Conservation (phyloP, 257 asterid species). For the Perilla frutescens region DNA sequence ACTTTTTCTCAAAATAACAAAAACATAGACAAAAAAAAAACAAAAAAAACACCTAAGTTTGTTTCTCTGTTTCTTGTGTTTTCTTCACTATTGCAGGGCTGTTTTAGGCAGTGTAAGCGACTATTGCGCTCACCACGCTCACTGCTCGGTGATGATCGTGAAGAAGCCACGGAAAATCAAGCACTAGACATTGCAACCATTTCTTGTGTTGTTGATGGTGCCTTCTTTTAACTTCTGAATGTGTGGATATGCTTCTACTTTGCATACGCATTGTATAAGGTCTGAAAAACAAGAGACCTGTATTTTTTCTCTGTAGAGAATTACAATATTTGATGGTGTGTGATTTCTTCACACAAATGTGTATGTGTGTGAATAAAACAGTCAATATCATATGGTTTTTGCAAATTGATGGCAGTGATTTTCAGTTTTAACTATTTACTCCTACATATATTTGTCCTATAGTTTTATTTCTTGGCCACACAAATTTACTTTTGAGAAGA, state of each 20-base stretch:
- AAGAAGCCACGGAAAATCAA: conserved; percentile 51
- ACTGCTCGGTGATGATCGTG: conserved; percentile 82
- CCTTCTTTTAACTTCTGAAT: background rate
- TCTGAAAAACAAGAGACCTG: background rate
- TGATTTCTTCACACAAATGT: background rate
- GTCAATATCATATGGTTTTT: background rate
- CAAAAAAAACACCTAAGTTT: background rate
- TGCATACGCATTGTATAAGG: background rate
- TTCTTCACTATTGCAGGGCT: conserved; percentile 53
- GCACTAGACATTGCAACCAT: conserved; percentile 13
- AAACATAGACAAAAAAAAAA: background rate
- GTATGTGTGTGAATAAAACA: background rate
- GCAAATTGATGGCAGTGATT: background rate
- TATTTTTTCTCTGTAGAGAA: background rate
- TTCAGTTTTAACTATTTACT: too few relatives aligned
- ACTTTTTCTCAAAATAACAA: too few relatives aligned
- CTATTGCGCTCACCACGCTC: conserved; percentile 80
- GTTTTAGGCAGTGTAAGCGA: conserved; percentile 88
- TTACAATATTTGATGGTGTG: background rate
- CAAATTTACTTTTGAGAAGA: too few relatives aligned
- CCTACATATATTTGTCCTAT: too few relatives aligned
- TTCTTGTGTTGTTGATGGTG: background rate
- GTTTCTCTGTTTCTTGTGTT: background rate
- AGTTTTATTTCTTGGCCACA: too few relatives aligned
- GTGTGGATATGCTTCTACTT: background rate